Percentiles rank a stretch among this genome's conserved stretches.
Evolutionary conservation across 306 rosid genomes (phyloP).

Genomic region (Mimosa pudica): DNA sequence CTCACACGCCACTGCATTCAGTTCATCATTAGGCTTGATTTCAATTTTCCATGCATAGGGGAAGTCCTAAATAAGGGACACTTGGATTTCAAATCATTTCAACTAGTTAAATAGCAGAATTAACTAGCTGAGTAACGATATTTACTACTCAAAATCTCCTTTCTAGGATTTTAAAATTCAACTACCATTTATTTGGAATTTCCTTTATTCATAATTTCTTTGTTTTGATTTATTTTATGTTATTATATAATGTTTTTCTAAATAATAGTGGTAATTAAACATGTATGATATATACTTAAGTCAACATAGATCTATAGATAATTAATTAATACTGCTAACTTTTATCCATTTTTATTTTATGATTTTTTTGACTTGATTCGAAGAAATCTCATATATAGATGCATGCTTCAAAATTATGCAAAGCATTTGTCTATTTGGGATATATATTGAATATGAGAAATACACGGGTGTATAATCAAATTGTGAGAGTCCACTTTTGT

Average conservation of each 20-base stretch:
- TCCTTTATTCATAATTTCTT: too few species aligned
- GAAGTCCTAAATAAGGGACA: too few species aligned
- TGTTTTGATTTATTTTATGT: not conserved
- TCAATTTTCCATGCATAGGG: not conserved
- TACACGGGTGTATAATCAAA: not conserved
- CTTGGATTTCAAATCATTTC: too few species aligned
- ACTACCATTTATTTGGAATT: too few species aligned
- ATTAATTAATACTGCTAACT: not conserved
- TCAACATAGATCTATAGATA: not conserved
- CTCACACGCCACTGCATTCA: constrained; percentile 30
- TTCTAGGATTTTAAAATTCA: too few species aligned
- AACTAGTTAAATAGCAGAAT: too few species aligned
- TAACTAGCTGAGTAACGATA: too few species aligned
- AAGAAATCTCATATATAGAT: not conserved
- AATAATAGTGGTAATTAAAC: not conserved
- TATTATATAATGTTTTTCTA: not conserved
- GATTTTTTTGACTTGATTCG: not conserved
- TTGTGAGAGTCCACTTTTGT: not conserved
- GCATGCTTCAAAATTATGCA: not conserved
- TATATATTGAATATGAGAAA: not conserved
- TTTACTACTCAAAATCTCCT: too few species aligned
- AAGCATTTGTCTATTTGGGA: not conserved
- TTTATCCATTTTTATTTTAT: not conserved
- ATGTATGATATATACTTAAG: not conserved
- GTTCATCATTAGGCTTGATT: not conserved